phyloP scores from a whole-genome alignment of 495 filamentous ascomycete species.

The Penicillium silybi region DNA sequence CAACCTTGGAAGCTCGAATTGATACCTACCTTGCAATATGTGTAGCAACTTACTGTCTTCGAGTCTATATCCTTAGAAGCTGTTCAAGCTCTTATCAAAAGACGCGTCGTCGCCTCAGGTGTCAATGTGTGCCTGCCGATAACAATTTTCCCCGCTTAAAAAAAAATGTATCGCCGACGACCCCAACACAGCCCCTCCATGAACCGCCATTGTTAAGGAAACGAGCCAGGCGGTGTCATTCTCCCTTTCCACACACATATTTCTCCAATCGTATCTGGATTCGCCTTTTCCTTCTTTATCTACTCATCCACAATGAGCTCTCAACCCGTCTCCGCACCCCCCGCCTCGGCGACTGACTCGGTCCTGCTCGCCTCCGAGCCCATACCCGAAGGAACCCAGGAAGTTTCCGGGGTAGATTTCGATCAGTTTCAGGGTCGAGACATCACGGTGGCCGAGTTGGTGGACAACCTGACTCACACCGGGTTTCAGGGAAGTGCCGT shows the following conservation, averaged over 20 bases:
- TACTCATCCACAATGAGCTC: conserved; percentile 13
- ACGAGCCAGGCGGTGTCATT: neutral
- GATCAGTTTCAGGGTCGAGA: conserved; percentile 66
- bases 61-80: no score
- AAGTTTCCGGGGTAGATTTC: conserved; percentile 87
- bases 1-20: neutral
- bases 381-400: conserved; percentile 65
- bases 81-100: no score
- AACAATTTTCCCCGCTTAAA: conserved; percentile 1
- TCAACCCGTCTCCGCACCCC: conserved; percentile 37
- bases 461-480: conserved; percentile 76
- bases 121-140: conserved; percentile 2
- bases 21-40: neutral
- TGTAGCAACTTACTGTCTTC: neutral
- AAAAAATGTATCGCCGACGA: neutral
- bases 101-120: neutral
- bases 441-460: conserved; percentile 80
- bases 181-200: neutral
- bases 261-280: neutral
- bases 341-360: conserved; percentile 69
- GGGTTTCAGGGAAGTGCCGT: conserved; percentile 91
- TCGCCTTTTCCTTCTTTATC: neutral
- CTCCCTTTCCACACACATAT: neutral
- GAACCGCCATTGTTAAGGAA: neutral
- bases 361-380: conserved; percentile 86